phyloP scores from a whole-genome alignment of 345 rosid genomes.

The Ceriops zippeliana region DNA sequence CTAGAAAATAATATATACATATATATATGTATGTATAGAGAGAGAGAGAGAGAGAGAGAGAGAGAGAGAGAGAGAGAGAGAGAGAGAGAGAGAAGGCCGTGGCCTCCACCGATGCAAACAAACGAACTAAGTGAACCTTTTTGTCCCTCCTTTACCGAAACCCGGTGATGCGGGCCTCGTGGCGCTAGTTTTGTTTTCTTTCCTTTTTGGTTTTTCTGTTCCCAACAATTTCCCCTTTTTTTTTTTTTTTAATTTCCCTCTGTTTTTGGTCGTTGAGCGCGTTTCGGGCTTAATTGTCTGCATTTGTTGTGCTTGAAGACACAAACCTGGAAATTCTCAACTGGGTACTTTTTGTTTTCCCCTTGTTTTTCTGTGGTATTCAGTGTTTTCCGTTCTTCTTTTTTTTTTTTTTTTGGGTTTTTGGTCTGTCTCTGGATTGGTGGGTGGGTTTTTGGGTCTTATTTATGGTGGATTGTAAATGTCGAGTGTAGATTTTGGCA shows the following conservation, averaged over 20 bases:
- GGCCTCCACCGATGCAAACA: constrained; percentile 25
- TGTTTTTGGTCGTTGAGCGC: constrained; percentile 1
- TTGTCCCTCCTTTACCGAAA: constrained; percentile 21
- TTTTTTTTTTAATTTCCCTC: background rate
- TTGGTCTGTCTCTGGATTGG: constrained; percentile 12
- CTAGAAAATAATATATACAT: no score
- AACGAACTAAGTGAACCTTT: background rate
- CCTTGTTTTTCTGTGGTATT: background rate
- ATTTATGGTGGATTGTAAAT: constrained; percentile 6
- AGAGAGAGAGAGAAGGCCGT: background rate
- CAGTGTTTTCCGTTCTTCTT: background rate
- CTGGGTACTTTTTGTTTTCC: constrained; percentile 25
- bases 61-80: background rate
- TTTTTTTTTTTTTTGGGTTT: background rate
- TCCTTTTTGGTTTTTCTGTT: background rate
- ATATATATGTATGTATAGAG: background rate
- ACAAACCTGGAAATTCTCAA: constrained; percentile 22
- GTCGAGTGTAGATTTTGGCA: background rate
- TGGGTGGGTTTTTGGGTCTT: constrained; percentile 1
- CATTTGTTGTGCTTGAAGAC: constrained; percentile 10
- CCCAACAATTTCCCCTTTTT: background rate
- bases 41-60: background rate
- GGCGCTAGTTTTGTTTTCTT: constrained; percentile 2
- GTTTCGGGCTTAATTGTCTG: constrained; percentile 12
- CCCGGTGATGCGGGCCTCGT: constrained; percentile 28